phyloP scores from a whole-genome alignment of 2,329 filamentous ascomycete genomes.

The Gyromitra esculenta region DNA sequence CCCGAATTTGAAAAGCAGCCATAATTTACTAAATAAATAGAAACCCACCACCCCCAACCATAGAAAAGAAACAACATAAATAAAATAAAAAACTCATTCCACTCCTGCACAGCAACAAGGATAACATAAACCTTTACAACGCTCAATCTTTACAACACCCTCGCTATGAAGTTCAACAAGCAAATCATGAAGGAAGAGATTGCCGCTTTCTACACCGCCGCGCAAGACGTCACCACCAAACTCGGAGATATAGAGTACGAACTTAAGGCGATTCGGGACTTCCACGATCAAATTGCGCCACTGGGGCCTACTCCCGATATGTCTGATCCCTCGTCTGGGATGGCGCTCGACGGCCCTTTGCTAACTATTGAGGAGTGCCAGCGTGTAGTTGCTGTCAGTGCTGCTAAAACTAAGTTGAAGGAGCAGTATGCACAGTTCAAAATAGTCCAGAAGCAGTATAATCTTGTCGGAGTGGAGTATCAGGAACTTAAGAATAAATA shows the following conservation, averaged over 20 bases:
- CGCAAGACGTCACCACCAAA: not conserved
- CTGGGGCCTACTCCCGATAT: not conserved
- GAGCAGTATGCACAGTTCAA: not conserved
- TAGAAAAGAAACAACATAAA: no score
- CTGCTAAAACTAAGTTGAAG: not conserved
- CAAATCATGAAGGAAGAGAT: not conserved
- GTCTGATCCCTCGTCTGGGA: not conserved
- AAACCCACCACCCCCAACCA: no score
- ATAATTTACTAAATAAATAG: no score
- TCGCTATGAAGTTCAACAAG: not conserved
- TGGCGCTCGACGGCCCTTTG: not conserved
- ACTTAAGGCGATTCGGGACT: not conserved
- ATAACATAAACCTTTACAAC: not conserved
- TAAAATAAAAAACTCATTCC: no score
- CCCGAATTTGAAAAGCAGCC: no score
- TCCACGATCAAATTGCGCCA: not conserved
- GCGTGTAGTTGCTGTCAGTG: not conserved
- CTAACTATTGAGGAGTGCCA: not conserved
- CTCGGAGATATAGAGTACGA: not conserved
- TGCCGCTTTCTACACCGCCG: not conserved
- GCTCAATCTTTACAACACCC: not conserved
- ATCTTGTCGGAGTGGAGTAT: not conserved
- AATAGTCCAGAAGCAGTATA: not conserved
- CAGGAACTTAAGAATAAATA: not conserved
- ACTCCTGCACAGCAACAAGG: no score